phyloP scores from a whole-genome alignment of 768 basidiomycete genomes.

The Hygrophorus pudorinus region DNA sequence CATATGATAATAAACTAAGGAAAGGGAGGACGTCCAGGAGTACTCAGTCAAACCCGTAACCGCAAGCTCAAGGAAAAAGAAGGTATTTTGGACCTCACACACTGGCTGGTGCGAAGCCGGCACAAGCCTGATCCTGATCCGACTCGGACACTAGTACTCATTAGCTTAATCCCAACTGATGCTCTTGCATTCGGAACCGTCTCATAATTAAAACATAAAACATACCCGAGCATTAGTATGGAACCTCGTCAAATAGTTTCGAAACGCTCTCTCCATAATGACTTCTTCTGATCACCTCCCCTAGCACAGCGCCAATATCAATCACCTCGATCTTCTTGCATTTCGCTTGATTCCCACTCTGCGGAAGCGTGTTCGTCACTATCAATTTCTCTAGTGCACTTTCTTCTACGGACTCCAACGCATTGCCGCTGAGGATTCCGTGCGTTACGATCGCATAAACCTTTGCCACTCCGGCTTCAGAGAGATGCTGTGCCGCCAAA shows the following conservation, averaged over 20 bases:
- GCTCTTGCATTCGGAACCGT: too few relatives aligned
- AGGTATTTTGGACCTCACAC: background rate
- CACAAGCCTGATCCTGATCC: background rate
- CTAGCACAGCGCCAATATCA: constrained; percentile 90
- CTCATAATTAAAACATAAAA: too few relatives aligned
- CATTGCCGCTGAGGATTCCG: constrained; percentile 88
- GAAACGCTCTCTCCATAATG: constrained; percentile 96
- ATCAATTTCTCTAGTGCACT: constrained; percentile 87
- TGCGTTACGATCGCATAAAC: constrained; percentile 94
- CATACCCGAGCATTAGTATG: constrained; percentile 49
- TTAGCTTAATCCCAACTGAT: too few relatives aligned
- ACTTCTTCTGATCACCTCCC: constrained; percentile 90
- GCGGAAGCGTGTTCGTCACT: constrained; percentile 97
- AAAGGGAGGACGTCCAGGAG: constrained; percentile 3
- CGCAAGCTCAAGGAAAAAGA: too few relatives aligned
- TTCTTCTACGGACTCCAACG: constrained; percentile 60
- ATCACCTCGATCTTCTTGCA: constrained; percentile 86
- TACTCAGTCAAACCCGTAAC: too few relatives aligned
- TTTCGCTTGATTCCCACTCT: constrained; percentile 58
- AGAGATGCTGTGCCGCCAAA: constrained; percentile 80
- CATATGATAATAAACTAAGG: constrained; percentile 9
- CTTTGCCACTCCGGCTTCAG: constrained; percentile 78
- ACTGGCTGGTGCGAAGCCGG: background rate
- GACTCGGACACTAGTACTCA: too few relatives aligned
- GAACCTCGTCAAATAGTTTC: constrained; percentile 83